Percentiles rank a stretch among this genome's conserved stretches.
These are phyloP conservation scores for Boletus rubescentipes DNA, from an alignment of 768 basidiomycete genomes.

Conservation along the genomic window DNA sequence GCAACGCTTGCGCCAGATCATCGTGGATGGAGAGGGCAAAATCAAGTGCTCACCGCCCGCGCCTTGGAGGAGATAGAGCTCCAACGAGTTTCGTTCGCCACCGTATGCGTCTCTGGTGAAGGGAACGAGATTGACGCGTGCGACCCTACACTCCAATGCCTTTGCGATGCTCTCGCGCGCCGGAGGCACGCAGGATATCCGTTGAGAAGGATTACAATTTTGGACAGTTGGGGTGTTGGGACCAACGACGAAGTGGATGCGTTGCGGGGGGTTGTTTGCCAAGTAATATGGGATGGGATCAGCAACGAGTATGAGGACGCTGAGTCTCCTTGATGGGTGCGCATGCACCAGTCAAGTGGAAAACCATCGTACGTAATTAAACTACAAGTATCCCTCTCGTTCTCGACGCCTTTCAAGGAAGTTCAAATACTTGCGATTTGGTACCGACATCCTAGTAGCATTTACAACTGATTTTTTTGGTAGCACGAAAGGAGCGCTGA, in stretches of 20 bases:
- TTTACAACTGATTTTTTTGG: neutral
- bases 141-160: neutral
- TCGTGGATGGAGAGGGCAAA: neutral
- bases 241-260: neutral
- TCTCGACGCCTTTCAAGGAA: neutral
- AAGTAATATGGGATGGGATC: neutral
- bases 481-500: neutral
- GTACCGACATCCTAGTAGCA: neutral
- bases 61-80: slow-evolving; percentile 1
- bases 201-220: neutral
- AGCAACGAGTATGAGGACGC: neutral
- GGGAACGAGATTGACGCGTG: neutral
- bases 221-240: neutral
- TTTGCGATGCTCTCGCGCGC: neutral
- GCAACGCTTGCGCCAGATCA: neutral
- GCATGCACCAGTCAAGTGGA: neutral
- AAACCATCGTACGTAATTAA: neutral
- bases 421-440: neutral
- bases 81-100: neutral
- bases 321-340: neutral
- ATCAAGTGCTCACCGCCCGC: neutral
- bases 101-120: neutral
- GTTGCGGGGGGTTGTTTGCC: neutral
- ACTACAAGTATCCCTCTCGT: neutral
- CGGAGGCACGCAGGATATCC: neutral